Base-by-base conservation (phyloP, 768 basidiomycete genomes). In the Trametes maxima region DNA sequence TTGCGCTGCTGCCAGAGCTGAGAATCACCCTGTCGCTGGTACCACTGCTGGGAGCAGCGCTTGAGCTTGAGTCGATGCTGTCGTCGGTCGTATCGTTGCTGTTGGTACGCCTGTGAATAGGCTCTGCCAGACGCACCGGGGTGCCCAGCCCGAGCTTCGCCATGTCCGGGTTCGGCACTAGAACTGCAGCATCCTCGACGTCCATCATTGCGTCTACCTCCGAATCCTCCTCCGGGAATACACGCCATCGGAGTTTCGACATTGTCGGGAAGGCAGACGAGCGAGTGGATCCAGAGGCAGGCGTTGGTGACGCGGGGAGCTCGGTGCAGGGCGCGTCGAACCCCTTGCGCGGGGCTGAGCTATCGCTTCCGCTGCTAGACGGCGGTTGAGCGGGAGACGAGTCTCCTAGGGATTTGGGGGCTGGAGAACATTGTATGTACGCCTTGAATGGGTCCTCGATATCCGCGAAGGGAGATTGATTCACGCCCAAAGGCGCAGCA, bases 391-490 rank as follows among this genome's bases (percentile, higher is more conserved):
- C 48, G 40, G 57, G 57, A 5, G 57, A 58, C 7, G 56, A 57
- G 25, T 47, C 36, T 5, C 46, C 45, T 1, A n/a, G 33, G 24
- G 19, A 48, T 21, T 58, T 58, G 19, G 57, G 57, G 5, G 47
- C 48, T 16, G 57, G 57, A 10, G 57, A 58, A 1, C 50, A 21
- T 13, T 58, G 48, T 0, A 58, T 28, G n/a, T 58, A 58, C 1
- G 57, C 57, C 42, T 58, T 58, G 57, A 58, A 58, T 0, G 57
- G 57, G 8, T 58, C 57, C 19, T 58, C 57, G 5, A 50, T 19
- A 17, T 58, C 57, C 3, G 47, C 56, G 5, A 10, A 46, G 1
- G 56, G 47, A 5, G 56, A 33, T 17, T 8, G 14, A 37, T 12
- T 47, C 46, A 35, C 39, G 40, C 42, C 45, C 11, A 13, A 10